Conservation (phyloP, 1,284 basidiomycete species). For the Papiliotrema fonsecae region DNA sequence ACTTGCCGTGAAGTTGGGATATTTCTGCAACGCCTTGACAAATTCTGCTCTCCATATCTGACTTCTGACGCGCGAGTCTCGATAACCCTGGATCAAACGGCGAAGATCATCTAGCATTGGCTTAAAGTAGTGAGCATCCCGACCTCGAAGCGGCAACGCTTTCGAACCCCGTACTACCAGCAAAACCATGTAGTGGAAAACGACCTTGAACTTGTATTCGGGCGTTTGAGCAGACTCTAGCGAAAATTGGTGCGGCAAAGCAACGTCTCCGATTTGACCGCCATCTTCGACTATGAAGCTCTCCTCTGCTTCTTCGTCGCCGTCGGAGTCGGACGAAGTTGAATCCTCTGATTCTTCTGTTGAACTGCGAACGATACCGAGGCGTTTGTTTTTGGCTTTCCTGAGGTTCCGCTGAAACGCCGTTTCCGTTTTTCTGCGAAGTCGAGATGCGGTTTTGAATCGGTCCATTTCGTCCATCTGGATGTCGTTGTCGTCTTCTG, state of each 20-base stretch:
- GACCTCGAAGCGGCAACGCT: constrained; percentile 21
- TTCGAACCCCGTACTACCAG: constrained; percentile 56
- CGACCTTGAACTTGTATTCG: constrained; percentile 52
- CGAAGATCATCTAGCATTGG: constrained; percentile 47
- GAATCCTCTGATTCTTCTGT: constrained; percentile 6
- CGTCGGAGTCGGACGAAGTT: neutral
- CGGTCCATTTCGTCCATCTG: constrained; percentile 44
- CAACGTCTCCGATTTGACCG: constrained; percentile 46
- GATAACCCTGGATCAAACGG: constrained; percentile 61
- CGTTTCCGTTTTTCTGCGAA: constrained; percentile 12
- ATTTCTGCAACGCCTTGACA: constrained; percentile 59
- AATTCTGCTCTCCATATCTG: constrained; percentile 71
- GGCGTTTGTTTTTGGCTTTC: constrained; percentile 6
- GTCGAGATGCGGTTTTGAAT: constrained; percentile 52
- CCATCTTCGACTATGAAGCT: constrained; percentile 71
- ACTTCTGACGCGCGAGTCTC: constrained; percentile 67
- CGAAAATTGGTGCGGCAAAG: constrained; percentile 69
- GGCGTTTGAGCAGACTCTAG: constrained; percentile 61
- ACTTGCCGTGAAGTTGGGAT: constrained; percentile 59
- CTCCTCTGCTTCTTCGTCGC: constrained; percentile 24
- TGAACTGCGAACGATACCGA: neutral
- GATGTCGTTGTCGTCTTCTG: constrained; percentile 50
- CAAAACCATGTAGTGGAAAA: constrained; percentile 79
- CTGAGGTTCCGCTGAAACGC: constrained; percentile 39
- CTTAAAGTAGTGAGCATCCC: constrained; percentile 23